Conservation (phyloP, 495 filamentous ascomycete genomes). For the Coniosporium apollinis region DNA sequence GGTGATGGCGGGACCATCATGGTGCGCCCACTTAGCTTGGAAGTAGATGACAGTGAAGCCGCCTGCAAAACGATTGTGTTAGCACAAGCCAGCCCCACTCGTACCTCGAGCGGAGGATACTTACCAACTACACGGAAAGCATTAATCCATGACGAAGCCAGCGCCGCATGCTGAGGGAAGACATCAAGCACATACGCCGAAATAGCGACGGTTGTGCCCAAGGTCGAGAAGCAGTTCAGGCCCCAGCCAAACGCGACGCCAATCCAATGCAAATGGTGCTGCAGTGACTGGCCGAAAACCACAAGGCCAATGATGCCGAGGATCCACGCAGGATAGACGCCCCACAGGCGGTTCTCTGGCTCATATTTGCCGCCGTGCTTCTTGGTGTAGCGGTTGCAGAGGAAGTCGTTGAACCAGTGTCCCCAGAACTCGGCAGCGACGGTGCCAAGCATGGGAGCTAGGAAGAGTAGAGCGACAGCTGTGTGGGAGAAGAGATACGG, state of each 20-base stretch:
- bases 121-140: conserved; percentile 27
- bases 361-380: conserved; percentile 7
- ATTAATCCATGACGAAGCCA: conserved; percentile 28
- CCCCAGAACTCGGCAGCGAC: conserved; percentile 22
- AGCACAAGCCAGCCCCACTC: too few species aligned
- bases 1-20: conserved; percentile 25
- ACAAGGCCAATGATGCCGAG: conserved; percentile 10
- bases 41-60: conserved; percentile 33
- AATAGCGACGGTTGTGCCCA: conserved; percentile 12
- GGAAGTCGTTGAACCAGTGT: conserved; percentile 27
- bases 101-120: too few species aligned
- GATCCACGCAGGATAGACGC: conserved; percentile 8
- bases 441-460: conserved; percentile 24
- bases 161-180: conserved; percentile 27
- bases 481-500: conserved; percentile 19
- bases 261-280: conserved; percentile 9
- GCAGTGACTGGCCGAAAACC: conserved; percentile 10
- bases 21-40: conserved; percentile 28
- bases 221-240: conserved; percentile 9
- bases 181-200: conserved; percentile 23
- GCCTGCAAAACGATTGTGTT: conserved; percentile 2
- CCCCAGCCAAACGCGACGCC: conserved; percentile 12
- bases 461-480: conserved; percentile 18
- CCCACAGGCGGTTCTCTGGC: conserved; percentile 13
- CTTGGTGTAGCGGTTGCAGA: conserved; percentile 10